Percentiles rank a stretch among this genome's conserved stretches.
phyloP scores from a whole-genome alignment of 2,329 filamentous ascomycete genomes.

The Phyllosticta citriasiana region DNA sequence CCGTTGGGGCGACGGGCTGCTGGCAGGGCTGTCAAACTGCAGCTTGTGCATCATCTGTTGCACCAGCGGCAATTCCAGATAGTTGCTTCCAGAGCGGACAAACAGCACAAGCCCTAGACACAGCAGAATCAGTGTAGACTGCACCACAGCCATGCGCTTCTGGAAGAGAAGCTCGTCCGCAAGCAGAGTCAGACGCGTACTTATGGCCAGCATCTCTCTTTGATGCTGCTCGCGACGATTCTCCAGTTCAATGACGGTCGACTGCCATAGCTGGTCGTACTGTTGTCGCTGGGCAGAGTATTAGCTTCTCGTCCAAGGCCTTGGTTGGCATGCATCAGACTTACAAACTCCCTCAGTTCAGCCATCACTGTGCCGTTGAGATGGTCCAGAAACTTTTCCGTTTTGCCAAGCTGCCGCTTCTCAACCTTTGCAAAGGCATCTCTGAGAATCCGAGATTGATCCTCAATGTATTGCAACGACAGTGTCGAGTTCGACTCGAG shows the following conservation, averaged over 20 bases:
- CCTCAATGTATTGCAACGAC: conserved; percentile 91
- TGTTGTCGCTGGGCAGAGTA: conserved; percentile 48
- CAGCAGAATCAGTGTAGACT: conserved; percentile 75
- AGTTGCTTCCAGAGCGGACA: conserved; percentile 28
- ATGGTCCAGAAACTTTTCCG: conserved; percentile 67
- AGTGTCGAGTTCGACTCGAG: conserved; percentile 89
- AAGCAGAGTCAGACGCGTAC: conserved; percentile 69
- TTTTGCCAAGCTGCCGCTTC: conserved; percentile 75
- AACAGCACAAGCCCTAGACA: conserved; percentile 86
- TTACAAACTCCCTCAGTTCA: conserved; percentile 53
- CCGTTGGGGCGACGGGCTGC: conserved; percentile 25
- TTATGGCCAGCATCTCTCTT: conserved; percentile 73
- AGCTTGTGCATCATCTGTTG: conserved; percentile 32
- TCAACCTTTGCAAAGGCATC: conserved; percentile 82
- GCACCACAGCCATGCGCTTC: conserved; percentile 88
- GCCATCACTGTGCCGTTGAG: conserved; percentile 81
- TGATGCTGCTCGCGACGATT: conserved; percentile 77
- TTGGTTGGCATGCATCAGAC: background rate
- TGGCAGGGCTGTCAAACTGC: conserved; percentile 26
- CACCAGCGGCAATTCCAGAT: conserved; percentile 34
- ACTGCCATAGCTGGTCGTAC: conserved; percentile 96
- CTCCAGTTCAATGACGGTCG: conserved; percentile 83
- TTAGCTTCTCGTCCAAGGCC: background rate
- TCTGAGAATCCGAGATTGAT: conserved; percentile 81
- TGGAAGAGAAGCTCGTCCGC: conserved; percentile 81